These are phyloP conservation scores for Mrakia gelida DNA, from an alignment of 768 basidiomycete genomes.

Conservation along the genomic window DNA sequence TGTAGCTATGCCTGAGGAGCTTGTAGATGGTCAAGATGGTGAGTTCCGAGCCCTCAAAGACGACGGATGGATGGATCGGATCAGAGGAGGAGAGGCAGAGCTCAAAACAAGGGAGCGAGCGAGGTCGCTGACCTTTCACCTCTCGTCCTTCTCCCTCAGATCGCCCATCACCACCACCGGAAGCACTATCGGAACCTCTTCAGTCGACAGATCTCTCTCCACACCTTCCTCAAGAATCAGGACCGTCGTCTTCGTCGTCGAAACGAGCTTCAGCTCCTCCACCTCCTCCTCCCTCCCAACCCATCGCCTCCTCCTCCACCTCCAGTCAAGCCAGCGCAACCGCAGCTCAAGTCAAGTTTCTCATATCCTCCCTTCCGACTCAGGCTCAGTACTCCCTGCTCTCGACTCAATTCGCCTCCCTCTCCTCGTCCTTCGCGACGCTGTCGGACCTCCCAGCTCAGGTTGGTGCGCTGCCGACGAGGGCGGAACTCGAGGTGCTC, in stretches of 20 bases:
- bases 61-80: no score
- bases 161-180: not conserved
- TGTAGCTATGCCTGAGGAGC: no score
- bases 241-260: not conserved
- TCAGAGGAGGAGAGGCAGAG: not conserved
- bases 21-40: no score
- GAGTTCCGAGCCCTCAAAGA: no score
- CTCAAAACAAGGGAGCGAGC: not conserved
- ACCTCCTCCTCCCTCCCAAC: not conserved
- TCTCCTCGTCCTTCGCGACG: not conserved
- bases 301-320: not conserved
- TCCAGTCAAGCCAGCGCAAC: not conserved
- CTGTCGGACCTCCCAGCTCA: not conserved
- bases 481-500: slow-evolving; percentile 7
- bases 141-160: not conserved
- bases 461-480: not conserved
- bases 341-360: not conserved
- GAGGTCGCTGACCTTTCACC: not conserved
- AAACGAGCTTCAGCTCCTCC: not conserved
- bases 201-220: not conserved
- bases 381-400: not conserved
- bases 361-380: not conserved
- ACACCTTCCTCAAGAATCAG: not conserved
- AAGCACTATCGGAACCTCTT: not conserved
- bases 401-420: not conserved